Percentiles rank a stretch among this genome's conserved stretches.
These are phyloP conservation scores for Canavalia ensiformis DNA, from an alignment of 306 rosid species.

Conservation along the genomic window DNA sequence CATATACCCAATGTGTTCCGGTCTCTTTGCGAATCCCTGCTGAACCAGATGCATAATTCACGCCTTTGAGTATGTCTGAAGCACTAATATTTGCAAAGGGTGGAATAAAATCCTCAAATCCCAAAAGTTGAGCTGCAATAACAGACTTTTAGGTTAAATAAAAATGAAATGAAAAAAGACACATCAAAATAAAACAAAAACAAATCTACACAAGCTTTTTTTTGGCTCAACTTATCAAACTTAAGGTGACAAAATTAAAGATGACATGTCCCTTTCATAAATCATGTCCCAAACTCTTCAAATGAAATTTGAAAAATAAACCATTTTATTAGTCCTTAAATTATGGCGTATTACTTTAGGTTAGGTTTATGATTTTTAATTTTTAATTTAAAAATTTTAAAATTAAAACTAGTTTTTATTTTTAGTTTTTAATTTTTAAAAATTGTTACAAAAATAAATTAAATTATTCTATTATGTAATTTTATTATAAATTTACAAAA, in stretches of 20 bases:
- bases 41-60: constrained; percentile 80
- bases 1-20: constrained; percentile 51
- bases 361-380: no score
- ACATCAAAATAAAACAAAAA: background rate
- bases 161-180: background rate
- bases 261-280: background rate
- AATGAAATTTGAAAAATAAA: background rate
- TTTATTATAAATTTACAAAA: no score
- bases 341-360: no score
- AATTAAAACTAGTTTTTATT: no score
- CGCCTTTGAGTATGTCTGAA: constrained; percentile 55
- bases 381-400: no score
- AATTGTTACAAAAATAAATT: no score
- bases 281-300: background rate
- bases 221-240: background rate
- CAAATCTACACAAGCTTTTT: background rate
- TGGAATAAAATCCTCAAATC: constrained; percentile 52
- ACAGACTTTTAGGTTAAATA: background rate
- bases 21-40: constrained; percentile 65
- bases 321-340: no score
- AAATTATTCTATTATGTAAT: no score
- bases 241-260: background rate
- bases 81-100: constrained; percentile 54
- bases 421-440: no score
- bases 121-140: constrained; percentile 47